Percentiles rank a stretch among this genome's conserved stretches.
Evolutionary conservation across 352 stramenopile genomes (phyloP).

Genomic region (Nothophytophthora sp.): DNA sequence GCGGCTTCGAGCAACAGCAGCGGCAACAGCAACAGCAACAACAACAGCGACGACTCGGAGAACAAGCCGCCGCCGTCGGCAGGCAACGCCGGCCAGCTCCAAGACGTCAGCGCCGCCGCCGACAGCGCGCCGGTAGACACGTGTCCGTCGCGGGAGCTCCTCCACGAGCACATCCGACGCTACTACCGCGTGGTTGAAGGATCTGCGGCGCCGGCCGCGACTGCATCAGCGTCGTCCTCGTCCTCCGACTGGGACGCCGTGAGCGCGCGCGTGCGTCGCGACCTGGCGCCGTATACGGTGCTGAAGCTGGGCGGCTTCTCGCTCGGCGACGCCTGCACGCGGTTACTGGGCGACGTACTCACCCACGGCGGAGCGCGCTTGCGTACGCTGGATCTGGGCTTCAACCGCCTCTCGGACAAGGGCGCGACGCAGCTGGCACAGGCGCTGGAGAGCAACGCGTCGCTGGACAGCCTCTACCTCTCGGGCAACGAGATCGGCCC

Average conservation of each 20-base stretch:
- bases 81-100: background rate
- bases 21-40: background rate
- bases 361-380: slow-evolving; percentile 36
- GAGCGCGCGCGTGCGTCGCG: slow-evolving; percentile 48
- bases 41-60: slow-evolving; percentile 21
- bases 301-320: slow-evolving; percentile 84
- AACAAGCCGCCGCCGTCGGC: slow-evolving; percentile 25
- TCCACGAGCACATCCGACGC: slow-evolving; percentile 54
- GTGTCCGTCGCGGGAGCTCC: slow-evolving; percentile 61
- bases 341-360: slow-evolving; percentile 61
- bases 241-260: slow-evolving; percentile 39
- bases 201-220: slow-evolving; percentile 5
- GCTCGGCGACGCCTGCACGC: slow-evolving; percentile 62
- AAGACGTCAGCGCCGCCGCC: slow-evolving; percentile 5
- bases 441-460: slow-evolving; percentile 59
- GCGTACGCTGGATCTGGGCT: slow-evolving; percentile 71
- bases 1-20: slow-evolving; percentile 7
- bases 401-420: slow-evolving; percentile 79
- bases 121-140: slow-evolving; percentile 11
- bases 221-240: too few relatives aligned
- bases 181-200: slow-evolving; percentile 56
- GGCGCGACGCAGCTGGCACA: slow-evolving; percentile 56
- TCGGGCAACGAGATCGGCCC: slow-evolving; percentile 84
- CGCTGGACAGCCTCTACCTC: slow-evolving; percentile 74
- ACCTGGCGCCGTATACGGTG: slow-evolving; percentile 59